phyloP scores from a whole-genome alignment of 2,329 filamentous ascomycete species.

The Fusarium dimerum region DNA sequence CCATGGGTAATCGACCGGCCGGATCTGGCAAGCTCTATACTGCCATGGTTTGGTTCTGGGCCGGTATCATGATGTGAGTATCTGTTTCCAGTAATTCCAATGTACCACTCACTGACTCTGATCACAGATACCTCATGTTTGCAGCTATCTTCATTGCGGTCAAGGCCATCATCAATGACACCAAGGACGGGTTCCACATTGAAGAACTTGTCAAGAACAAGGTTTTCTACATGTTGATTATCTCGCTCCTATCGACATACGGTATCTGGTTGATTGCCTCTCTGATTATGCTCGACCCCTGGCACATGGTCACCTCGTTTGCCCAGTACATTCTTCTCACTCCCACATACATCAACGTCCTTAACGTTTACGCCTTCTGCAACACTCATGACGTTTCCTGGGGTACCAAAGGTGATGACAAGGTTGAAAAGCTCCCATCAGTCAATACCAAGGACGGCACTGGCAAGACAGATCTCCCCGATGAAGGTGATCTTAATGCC shows the following conservation, averaged over 20 bases:
- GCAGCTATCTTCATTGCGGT: constrained; percentile 94
- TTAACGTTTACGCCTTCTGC: constrained; percentile 99
- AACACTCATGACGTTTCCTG: constrained; percentile 99
- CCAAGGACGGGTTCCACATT: constrained; percentile 67
- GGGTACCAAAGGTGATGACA: constrained; percentile 98
- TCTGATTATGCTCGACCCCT: constrained; percentile 94
- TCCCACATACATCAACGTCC: constrained; percentile 95
- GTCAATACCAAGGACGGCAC: constrained; percentile 85
- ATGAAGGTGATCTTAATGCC: constrained; percentile 91
- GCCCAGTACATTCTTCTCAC: constrained; percentile 93
- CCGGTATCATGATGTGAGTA: constrained; percentile 83
- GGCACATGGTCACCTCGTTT: constrained; percentile 98
- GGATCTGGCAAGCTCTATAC: constrained; percentile 93
- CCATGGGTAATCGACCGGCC: constrained; percentile 90
- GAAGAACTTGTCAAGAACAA: constrained; percentile 78
- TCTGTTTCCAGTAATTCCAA: background rate
- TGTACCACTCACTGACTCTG: constrained; percentile 21
- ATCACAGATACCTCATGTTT: constrained; percentile 78
- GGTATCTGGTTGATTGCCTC: constrained; percentile 90
- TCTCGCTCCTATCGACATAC: constrained; percentile 90
- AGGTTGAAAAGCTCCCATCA: constrained; percentile 84
- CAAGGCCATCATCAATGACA: constrained; percentile 73
- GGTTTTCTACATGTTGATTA: constrained; percentile 90
- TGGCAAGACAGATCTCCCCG: constrained; percentile 93
- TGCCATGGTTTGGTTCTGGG: constrained; percentile 99